Evolutionary conservation across 208 protist genomes (phyloP).

Genomic region (Trypanosoma grayi): DNA sequence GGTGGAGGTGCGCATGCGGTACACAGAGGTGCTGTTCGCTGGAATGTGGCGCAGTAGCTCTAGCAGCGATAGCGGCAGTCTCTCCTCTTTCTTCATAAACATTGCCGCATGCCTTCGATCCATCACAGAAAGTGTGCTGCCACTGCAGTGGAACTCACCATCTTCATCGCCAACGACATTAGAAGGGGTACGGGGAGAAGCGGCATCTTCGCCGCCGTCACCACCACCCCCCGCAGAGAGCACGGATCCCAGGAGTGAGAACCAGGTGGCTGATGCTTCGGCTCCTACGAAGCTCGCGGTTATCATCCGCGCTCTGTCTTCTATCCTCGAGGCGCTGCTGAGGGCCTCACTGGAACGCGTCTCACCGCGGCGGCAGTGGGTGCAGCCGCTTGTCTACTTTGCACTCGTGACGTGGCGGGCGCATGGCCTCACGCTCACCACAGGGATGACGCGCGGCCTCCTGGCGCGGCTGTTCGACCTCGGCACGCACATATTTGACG

Average conservation of each 20-base stretch:
- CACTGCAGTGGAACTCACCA: conserved; percentile 4
- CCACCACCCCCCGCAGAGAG: not conserved
- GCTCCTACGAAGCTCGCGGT: not conserved
- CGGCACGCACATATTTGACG: conserved; percentile 14
- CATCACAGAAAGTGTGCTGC: conserved; percentile 21
- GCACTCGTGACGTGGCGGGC: conserved; percentile 9
- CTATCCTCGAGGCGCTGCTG: conserved; percentile 24
- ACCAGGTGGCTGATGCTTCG: not conserved
- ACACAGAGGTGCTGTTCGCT: conserved; percentile 15
- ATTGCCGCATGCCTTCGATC: conserved; percentile 12
- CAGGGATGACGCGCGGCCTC: conserved; percentile 20
- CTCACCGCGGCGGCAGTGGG: conserved; percentile 8
- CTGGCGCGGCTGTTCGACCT: conserved; percentile 19
- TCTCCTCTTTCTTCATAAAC: not conserved
- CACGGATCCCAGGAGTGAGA: not conserved
- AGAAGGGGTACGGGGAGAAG: too few relatives aligned
- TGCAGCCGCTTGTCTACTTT: conserved; percentile 20
- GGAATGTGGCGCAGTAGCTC: conserved; percentile 1
- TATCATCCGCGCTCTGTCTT: not conserved
- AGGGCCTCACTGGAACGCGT: conserved; percentile 12
- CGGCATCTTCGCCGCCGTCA: not conserved
- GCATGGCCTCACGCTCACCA: conserved; percentile 15
- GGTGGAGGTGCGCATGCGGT: conserved; percentile 12
- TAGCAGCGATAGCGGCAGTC: not conserved
- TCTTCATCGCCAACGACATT: too few relatives aligned